Percentiles rank a stretch among this genome's conserved stretches.
These are phyloP conservation scores for Phlyctochytrium arcticum DNA, from an alignment of 192 early-diverging fungal species.

Conservation along the genomic window DNA sequence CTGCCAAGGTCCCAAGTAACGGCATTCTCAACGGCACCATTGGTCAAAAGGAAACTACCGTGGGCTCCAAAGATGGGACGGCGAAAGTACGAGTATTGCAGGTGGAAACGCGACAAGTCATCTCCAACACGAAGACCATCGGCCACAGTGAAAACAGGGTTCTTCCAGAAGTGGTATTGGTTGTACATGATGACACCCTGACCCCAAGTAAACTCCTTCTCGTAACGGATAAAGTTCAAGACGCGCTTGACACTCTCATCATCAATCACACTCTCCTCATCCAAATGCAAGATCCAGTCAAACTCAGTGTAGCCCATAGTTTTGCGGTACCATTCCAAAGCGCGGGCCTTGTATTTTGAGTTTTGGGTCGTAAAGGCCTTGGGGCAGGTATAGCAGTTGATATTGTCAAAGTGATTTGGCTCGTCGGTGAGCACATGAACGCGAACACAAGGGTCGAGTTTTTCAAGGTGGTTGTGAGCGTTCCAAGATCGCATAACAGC, in stretches of 20 bases:
- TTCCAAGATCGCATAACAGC: constrained; percentile 53
- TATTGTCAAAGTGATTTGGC: constrained; percentile 50
- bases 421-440: constrained; percentile 59
- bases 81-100: constrained; percentile 57
- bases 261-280: constrained; percentile 57
- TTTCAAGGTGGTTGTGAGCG: constrained; percentile 52
- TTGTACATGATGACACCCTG: constrained; percentile 58
- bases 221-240: constrained; percentile 47
- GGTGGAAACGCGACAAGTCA: constrained; percentile 53
- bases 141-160: constrained; percentile 55
- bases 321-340: constrained; percentile 57
- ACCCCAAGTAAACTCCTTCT: constrained; percentile 47
- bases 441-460: constrained; percentile 48
- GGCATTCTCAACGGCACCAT: constrained; percentile 52
- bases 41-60: constrained; percentile 51
- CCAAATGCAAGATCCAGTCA: constrained; percentile 58
- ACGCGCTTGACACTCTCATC: constrained; percentile 37
- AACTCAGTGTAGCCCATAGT: constrained; percentile 49
- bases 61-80: constrained; percentile 53
- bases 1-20: constrained; percentile 55
- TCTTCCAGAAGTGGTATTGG: constrained; percentile 56
- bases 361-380: constrained; percentile 34
- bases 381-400: constrained; percentile 60
- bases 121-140: constrained; percentile 53
- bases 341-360: constrained; percentile 56